Evolutionary conservation across 805 yeast genomes (phyloP), one percentile per base, ranked within the genome.

Genomic region (Wickerhamomyces rabaulensis): DNA sequence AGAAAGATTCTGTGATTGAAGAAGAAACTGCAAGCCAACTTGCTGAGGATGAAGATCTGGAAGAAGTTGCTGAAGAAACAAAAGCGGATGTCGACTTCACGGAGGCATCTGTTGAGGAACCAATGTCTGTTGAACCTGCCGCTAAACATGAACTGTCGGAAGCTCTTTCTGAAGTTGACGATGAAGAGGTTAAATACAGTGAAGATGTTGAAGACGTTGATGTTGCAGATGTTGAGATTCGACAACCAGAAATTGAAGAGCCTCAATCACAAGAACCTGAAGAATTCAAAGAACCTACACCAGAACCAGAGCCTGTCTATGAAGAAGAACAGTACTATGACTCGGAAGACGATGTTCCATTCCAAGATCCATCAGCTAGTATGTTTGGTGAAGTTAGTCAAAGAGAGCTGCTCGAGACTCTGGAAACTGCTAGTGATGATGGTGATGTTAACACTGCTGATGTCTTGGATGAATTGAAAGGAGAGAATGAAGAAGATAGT

Each of bases 321-420:
- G 23, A 16, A 17, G 47, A 46, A 40, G 43, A 53, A 33, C 43
- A 45, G 20, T 59, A 53, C 31, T 59, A 48, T 26, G 63, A 59
- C 39, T 59, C 63, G 2, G 56, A 53, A 7, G 51, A 51, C 21
- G 44, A 59, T 39, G 62, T 51, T 15, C 53, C 54, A 17, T 59
- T 51, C 25, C 44, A 49, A 42, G 57, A 54, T 43, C 63, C 63
- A 13, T 45, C 53, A 6, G 50, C 49, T 10, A 59, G 63, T 46
- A 13, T 59, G 36, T 59, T 59, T 36, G 63, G 63, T 15, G 42
- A 45, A 10, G 23, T 59, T 3, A 53, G 53, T 3, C 46, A 41
- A 12, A 45, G 43, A n/a, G 49, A 51, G 13, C 33, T 55, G 19
- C 26, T 43, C 7, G 13, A 45, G 7, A 27, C 49, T 4, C 26